phyloP scores from a whole-genome alignment of 495 filamentous ascomycete genomes.

The Neurospora sp. region DNA sequence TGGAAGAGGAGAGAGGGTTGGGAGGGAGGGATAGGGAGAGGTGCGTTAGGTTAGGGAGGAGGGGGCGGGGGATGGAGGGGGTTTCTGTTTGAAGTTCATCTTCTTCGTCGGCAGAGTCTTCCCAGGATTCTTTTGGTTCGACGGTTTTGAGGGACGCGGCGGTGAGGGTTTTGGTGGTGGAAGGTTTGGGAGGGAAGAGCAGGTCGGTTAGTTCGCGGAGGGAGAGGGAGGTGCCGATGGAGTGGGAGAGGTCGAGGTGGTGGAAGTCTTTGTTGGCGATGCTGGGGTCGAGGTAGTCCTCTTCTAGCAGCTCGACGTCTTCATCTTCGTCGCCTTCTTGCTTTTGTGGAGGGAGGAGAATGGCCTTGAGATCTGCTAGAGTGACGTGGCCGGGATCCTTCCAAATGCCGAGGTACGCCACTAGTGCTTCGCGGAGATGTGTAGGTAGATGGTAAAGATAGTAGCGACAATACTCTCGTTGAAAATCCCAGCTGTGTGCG shows the following conservation, averaged over 20 bases:
- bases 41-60: constrained; percentile 43
- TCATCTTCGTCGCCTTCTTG: constrained; percentile 20
- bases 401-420: constrained; percentile 53
- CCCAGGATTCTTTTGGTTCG: constrained; percentile 11
- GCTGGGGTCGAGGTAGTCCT: background rate
- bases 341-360: constrained; percentile 25
- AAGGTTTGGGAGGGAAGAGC: constrained; percentile 21
- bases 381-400: constrained; percentile 32
- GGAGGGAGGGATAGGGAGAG: constrained; percentile 44
- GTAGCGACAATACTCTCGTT: constrained; percentile 55
- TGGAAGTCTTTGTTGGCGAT: constrained; percentile 43
- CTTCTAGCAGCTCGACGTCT: constrained; percentile 13
- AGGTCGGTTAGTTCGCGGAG: constrained; percentile 52
- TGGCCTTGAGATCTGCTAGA: constrained; percentile 28
- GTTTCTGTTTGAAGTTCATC: background rate
- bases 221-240: constrained; percentile 47
- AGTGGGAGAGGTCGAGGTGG: constrained; percentile 55
- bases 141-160: background rate
- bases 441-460: constrained; percentile 55
- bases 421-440: constrained; percentile 48
- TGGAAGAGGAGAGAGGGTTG: background rate
- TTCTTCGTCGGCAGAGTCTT: constrained; percentile 34
- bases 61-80: constrained; percentile 17
- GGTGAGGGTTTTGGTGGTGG: constrained; percentile 2
- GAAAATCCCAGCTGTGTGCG: constrained; percentile 59